Conservation (phyloP, 345 rosid genomes). For the Leavenworthia alabamica region DNA sequence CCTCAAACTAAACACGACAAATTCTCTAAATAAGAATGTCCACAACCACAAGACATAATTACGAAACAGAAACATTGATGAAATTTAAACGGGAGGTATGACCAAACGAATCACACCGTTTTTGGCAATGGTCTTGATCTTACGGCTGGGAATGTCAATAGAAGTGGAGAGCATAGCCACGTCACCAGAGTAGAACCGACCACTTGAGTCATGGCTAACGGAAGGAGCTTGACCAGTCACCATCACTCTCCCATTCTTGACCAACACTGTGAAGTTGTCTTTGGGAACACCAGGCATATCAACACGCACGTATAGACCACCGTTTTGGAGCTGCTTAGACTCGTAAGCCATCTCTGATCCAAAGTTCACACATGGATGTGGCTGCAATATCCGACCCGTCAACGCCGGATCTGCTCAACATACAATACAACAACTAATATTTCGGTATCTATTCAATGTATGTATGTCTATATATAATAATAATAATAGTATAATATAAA, state of each 20-base stretch:
- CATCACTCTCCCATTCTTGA: slow-evolving; percentile 4
- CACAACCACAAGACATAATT: background rate
- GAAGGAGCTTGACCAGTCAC: slow-evolving; percentile 20
- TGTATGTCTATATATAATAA: background rate
- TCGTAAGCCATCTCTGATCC: background rate
- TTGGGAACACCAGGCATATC: slow-evolving; percentile 15
- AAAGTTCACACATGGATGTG: background rate
- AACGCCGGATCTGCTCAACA: background rate
- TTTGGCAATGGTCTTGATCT: slow-evolving; percentile 6
- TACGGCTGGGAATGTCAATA: background rate
- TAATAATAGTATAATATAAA: background rate
- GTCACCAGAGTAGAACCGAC: slow-evolving; percentile 14
- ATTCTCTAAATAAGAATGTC: background rate
- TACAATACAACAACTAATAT: background rate
- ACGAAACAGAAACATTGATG: background rate
- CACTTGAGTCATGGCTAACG: background rate
- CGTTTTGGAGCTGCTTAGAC: background rate
- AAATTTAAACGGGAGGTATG: slow-evolving; percentile 11
- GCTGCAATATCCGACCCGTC: background rate
- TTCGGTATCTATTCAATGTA: background rate
- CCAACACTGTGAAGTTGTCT: slow-evolving; percentile 5
- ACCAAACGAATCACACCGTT: slow-evolving; percentile 1
- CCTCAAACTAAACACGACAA: background rate
- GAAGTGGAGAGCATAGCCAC: slow-evolving; percentile 4
- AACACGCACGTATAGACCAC: background rate